These are phyloP conservation scores for Schizothecium vesticola DNA, from an alignment of 495 filamentous ascomycete genomes.

Conservation along the genomic window DNA sequence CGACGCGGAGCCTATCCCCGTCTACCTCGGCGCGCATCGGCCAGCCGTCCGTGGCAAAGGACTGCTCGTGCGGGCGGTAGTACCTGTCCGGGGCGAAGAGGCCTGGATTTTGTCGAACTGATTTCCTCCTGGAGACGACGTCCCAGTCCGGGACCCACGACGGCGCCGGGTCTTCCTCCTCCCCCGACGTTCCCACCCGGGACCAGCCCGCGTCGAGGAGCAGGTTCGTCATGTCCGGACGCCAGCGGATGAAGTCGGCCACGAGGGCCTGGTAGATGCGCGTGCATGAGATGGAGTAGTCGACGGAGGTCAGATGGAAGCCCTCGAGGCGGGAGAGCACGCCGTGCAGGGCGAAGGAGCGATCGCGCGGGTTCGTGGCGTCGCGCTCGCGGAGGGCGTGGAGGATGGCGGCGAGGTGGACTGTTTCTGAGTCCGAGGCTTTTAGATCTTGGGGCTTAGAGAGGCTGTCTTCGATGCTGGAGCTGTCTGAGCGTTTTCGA, in stretches of 20 bases:
- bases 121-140: not conserved
- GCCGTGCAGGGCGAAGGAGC: slow-evolving; percentile 5
- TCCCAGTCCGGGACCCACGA: not conserved
- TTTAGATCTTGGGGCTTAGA: no score
- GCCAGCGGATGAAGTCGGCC: not conserved
- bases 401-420: slow-evolving; percentile 1
- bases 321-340: not conserved
- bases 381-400: slow-evolving; percentile 6
- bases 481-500: no score
- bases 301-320: not conserved
- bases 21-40: no score
- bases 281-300: not conserved
- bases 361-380: slow-evolving; percentile 3
- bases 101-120: not conserved
- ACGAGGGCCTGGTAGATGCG: not conserved
- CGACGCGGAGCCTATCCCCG: no score
- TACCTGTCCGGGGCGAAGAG: not conserved
- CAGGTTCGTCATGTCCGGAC: not conserved
- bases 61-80: not conserved
- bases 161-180: not conserved
- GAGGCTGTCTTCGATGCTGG: no score
- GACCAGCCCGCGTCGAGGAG: not conserved
- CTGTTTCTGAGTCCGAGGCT: not conserved
- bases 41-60: no score
- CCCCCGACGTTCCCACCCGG: not conserved